Evolutionary conservation across 805 yeast genomes (phyloP).

Genomic region (Wickerhamiella kurtzmanii): DNA sequence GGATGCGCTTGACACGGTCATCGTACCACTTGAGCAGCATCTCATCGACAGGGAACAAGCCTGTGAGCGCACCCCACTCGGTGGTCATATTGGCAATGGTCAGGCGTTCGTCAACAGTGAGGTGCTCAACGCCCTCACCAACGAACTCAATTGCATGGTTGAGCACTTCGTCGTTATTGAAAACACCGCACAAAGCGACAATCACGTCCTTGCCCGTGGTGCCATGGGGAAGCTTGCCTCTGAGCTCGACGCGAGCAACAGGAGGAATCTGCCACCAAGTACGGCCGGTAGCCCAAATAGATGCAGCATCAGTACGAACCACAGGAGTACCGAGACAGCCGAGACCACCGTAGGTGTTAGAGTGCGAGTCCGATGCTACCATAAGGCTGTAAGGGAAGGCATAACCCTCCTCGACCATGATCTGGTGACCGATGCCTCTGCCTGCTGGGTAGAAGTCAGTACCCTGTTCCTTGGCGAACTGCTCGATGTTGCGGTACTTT

Average conservation of each 20-base stretch:
- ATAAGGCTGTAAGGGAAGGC: slow-evolving; percentile 89
- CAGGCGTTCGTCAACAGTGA: slow-evolving; percentile 28
- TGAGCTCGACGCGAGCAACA: slow-evolving; percentile 82
- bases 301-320: slow-evolving; percentile 96
- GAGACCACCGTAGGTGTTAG: slow-evolving; percentile 95
- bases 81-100: slow-evolving; percentile 89
- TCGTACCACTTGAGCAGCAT: slow-evolving; percentile 68
- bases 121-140: slow-evolving; percentile 21
- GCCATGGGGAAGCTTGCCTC: slow-evolving; percentile 70
- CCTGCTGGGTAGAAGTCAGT: slow-evolving; percentile 98
- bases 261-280: slow-evolving; percentile 99
- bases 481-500: slow-evolving; percentile 78
- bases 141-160: slow-evolving; percentile 36
- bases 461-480: slow-evolving; percentile 80
- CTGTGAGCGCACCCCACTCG: slow-evolving; percentile 97
- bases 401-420: slow-evolving; percentile 97
- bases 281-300: slow-evolving; percentile 99
- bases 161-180: slow-evolving; percentile 85
- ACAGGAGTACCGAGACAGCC: slow-evolving; percentile 95
- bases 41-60: slow-evolving; percentile 90
- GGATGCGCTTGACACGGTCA: slow-evolving; percentile 41
- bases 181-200: slow-evolving; percentile 84
- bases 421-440: slow-evolving; percentile 97
- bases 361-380: slow-evolving; percentile 96
- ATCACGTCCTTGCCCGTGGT: slow-evolving; percentile 95